phyloP scores from a whole-genome alignment of 2,329 filamentous ascomycete species.

The Paracamarosporium sp. region DNA sequence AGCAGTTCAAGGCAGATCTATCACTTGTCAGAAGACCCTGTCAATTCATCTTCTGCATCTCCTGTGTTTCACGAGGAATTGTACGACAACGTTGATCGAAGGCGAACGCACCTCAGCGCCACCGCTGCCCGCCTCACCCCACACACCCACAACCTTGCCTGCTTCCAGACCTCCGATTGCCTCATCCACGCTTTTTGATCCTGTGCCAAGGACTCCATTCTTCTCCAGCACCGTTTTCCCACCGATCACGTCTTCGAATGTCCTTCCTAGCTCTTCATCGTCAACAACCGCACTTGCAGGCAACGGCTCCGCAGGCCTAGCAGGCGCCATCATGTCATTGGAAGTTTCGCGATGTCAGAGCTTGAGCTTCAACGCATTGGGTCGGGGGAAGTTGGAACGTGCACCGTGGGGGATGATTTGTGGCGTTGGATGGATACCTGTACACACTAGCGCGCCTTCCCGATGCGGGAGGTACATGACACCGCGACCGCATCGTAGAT shows the following conservation, averaged over 20 bases:
- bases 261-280: constrained; percentile 25
- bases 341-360: background rate
- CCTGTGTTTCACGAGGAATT: background rate
- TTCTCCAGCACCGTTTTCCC: background rate
- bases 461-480: background rate
- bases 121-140: constrained; percentile 43
- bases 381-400: background rate
- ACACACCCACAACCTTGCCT: constrained; percentile 32
- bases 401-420: background rate
- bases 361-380: background rate
- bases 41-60: background rate
- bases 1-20: constrained; percentile 46
- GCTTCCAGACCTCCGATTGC: constrained; percentile 45
- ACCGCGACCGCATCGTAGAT: no score
- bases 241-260: constrained; percentile 15
- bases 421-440: background rate
- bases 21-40: background rate
- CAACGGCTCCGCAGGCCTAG: constrained; percentile 19
- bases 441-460: background rate
- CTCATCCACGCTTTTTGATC: constrained; percentile 42
- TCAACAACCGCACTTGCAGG: constrained; percentile 23
- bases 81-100: background rate
- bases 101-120: constrained; percentile 19
- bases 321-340: background rate
- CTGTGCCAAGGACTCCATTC: constrained; percentile 22